phyloP scores from a whole-genome alignment of 176 grass and related monocot genomes.

The Zea mays region DNA sequence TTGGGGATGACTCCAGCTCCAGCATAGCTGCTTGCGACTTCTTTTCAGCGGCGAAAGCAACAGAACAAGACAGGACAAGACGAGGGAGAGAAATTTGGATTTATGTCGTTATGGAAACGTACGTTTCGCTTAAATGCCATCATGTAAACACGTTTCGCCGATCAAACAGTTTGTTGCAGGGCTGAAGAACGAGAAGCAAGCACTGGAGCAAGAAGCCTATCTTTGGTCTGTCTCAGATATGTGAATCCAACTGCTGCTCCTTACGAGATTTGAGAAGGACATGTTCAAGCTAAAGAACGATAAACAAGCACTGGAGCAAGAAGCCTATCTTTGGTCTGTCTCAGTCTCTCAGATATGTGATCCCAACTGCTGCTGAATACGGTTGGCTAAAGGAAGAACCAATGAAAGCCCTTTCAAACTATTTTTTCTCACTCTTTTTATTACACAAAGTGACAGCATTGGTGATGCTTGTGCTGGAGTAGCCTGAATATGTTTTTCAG shows the following conservation, averaged over 20 bases:
- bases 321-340: conserved; percentile 93
- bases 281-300: conserved; percentile 91
- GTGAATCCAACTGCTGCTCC: too few relatives aligned
- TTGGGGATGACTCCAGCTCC: too few relatives aligned
- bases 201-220: conserved; percentile 78
- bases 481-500: background rate
- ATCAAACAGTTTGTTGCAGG: too few relatives aligned
- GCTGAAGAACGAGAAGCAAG: conserved; percentile 81
- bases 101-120: too few relatives aligned
- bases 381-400: conserved; percentile 4
- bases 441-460: background rate
- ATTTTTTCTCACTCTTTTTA: background rate
- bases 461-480: background rate
- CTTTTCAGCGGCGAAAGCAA: too few relatives aligned
- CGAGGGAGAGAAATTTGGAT: too few relatives aligned
- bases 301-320: conserved; percentile 66
- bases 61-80: too few relatives aligned
- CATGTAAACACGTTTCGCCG: too few relatives aligned
- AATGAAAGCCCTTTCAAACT: background rate
- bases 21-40: too few relatives aligned
- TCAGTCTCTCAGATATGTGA: conserved; percentile 49
- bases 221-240: conserved; percentile 83
- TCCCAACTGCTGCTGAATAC: background rate
- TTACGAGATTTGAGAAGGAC: too few relatives aligned
- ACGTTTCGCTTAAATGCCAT: too few relatives aligned